phyloP scores from a whole-genome alignment of 257 asterid species.

The Rhazya stricta region DNA sequence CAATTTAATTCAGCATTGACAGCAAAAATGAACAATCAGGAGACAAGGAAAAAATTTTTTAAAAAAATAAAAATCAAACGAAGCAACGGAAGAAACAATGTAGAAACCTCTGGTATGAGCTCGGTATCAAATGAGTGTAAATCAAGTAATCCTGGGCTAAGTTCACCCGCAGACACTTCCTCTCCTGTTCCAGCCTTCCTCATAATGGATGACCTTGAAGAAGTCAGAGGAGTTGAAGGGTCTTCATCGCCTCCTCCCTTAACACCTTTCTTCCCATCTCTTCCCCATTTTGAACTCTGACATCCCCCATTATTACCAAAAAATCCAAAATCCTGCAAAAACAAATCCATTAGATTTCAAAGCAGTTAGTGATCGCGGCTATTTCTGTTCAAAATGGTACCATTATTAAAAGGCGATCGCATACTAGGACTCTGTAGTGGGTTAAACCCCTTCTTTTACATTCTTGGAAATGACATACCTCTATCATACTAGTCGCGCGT shows the following conservation, averaged over 20 bases:
- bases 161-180: slow-evolving; percentile 18
- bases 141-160: slow-evolving; percentile 38
- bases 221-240: slow-evolving; percentile 15
- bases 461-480: background rate
- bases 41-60: background rate
- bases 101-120: slow-evolving; percentile 30
- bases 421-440: background rate
- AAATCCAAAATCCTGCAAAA: slow-evolving; percentile 31
- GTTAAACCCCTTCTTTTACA: background rate
- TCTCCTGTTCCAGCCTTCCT: slow-evolving; percentile 21
- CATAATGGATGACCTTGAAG: slow-evolving; percentile 20
- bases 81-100: background rate
- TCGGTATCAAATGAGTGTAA: slow-evolving; percentile 34
- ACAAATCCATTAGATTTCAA: background rate
- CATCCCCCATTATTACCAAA: slow-evolving; percentile 20
- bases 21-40: background rate
- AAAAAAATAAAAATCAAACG: background rate
- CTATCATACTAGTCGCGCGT: background rate
- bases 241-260: slow-evolving; percentile 21
- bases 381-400: background rate
- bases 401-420: background rate
- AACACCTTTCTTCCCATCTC: slow-evolving; percentile 18
- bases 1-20: background rate
- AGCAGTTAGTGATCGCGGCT: background rate
- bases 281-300: slow-evolving; percentile 24